Base-by-base conservation (phyloP, 331 rosid genomes). In the Phaseolus coccineus region DNA sequence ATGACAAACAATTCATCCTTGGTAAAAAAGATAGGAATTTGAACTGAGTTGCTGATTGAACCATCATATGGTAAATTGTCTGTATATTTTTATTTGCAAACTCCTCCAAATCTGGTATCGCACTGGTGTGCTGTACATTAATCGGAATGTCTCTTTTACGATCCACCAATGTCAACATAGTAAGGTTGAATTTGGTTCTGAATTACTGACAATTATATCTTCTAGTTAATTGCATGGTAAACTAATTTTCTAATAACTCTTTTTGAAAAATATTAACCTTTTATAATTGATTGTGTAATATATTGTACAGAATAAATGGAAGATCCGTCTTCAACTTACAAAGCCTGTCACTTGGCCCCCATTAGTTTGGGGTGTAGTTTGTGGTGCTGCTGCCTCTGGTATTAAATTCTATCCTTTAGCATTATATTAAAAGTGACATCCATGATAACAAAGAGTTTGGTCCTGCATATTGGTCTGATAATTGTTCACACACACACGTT, bases 291-390 rank as follows among this genome's bases (percentile, higher is more conserved):
- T 37, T 84, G 56, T 71, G 75, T 30, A 35, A 64, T 86, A 53
- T 47, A 14, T 76, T 73, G 79, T 88, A 87, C 94, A 96, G 99
- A 91, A 96, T 72, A 96, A 74, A 81, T 96, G 99, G 98, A 96
- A 96, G 90, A 85, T 96, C 77, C 96, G 98, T 59, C 99, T 95
- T 81, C 99, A 95, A 88, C 90, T 95, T 64, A 95, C 98, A 67
- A 95, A 95, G 85, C 99, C 99, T 67, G 97, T 95, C 65, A 93
- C 99, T 76, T 95, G 99, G 99, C 98, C 99, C 71, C 99, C 99
- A 37, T 86, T 95, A 80, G 92, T 95, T 40, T 95, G 99, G 99
- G 99, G 99, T 52, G 93, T 95, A 70, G 92, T 91, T 58, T 95
- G 99, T 73, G 99, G 99, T 64, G 98, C 99, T 80, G 98, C 98